Conservation (phyloP, 2,329 filamentous ascomycete genomes). For the Biscogniauxia mediterranea region DNA sequence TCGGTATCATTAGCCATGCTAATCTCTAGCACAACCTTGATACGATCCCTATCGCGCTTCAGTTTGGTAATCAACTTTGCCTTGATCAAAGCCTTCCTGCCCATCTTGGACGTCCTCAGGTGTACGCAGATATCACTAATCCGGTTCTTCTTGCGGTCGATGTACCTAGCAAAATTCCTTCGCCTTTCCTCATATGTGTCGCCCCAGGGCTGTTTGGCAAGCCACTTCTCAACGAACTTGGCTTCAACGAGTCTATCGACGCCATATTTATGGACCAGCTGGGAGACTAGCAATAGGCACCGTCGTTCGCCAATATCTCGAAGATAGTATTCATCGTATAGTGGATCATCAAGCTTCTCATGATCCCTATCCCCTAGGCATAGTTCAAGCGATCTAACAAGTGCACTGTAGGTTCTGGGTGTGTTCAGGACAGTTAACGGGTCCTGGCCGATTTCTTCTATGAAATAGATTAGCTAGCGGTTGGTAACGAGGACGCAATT, state of each 20-base stretch:
- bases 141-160: conserved; percentile 49
- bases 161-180: conserved; percentile 52
- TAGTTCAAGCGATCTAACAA: conserved; percentile 60
- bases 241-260: conserved; percentile 58
- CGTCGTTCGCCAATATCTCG: conserved; percentile 61
- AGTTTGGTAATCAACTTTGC: conserved; percentile 45
- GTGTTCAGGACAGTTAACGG: conserved; percentile 49
- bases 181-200: conserved; percentile 48
- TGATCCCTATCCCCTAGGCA: conserved; percentile 50
- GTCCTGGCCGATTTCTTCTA: conserved; percentile 32
- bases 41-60: conserved; percentile 28
- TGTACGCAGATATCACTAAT: conserved; percentile 52
- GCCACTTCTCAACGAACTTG: conserved; percentile 69
- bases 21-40: conserved; percentile 37
- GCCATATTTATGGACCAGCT: conserved; percentile 60
- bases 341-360: conserved; percentile 51
- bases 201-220: conserved; percentile 71
- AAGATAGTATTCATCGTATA: conserved; percentile 62
- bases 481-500: conserved; percentile 20
- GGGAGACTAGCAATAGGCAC: conserved; percentile 55
- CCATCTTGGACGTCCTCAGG: conserved; percentile 49
- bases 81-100: conserved; percentile 50
- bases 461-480: conserved; percentile 31
- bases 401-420: conserved; percentile 50
- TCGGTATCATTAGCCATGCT: conserved; percentile 32